phyloP scores from a whole-genome alignment of 225 moss, liverwort and hornwort genomes.

The Straminergon stramineum region DNA sequence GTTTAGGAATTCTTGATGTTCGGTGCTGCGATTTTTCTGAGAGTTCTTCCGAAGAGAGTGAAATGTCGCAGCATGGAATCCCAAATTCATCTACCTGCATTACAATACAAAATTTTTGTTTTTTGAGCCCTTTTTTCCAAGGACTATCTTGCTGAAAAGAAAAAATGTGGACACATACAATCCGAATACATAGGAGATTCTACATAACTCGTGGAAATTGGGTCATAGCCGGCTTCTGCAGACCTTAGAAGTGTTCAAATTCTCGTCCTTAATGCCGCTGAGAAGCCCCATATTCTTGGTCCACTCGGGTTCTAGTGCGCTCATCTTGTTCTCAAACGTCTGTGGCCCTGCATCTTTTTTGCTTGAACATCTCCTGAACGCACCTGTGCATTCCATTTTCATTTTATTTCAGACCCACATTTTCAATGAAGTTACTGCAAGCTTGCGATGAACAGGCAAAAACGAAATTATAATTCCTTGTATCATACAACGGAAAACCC shows the following conservation, averaged over 20 bases:
- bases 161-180: background rate
- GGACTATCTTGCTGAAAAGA: background rate
- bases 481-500: background rate
- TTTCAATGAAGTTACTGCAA: background rate
- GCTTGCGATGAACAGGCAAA: background rate
- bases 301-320: conserved; percentile 69
- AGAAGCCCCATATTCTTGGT: conserved; percentile 83
- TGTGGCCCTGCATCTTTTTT: conserved; percentile 5
- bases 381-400: conserved; percentile 3
- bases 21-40: background rate
- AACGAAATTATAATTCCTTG: background rate
- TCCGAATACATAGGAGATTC: background rate
- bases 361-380: background rate
- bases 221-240: background rate
- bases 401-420: background rate
- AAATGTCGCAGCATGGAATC: conserved; percentile 12
- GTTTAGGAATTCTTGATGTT: background rate
- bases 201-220: background rate
- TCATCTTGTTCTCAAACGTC: conserved; percentile 35
- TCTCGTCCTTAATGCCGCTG: conserved; percentile 45
- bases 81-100: conserved; percentile 19
- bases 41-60: conserved; percentile 4
- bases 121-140: background rate
- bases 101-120: background rate
- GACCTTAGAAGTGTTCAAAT: conserved; percentile 26